Evolutionary conservation across 768 basidiomycete genomes (phyloP).

Genomic region (Saitozyma podzolica): DNA sequence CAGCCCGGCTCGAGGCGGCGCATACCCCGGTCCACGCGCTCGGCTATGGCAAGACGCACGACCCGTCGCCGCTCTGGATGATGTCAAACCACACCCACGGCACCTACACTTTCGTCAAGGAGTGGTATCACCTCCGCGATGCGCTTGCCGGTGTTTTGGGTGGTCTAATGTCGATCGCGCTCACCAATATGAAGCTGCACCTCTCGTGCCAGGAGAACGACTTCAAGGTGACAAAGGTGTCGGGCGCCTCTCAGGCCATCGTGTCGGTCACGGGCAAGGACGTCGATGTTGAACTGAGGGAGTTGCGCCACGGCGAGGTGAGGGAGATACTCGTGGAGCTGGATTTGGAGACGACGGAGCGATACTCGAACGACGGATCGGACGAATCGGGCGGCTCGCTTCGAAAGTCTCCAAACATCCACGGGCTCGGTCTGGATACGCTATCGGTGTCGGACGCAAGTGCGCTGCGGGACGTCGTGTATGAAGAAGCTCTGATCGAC

Average conservation of each 20-base stretch:
- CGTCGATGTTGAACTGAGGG: slow-evolving; percentile 91
- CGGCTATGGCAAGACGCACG: slow-evolving; percentile 94
- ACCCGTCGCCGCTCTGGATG: slow-evolving; percentile 96
- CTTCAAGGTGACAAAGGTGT: slow-evolving; percentile 92
- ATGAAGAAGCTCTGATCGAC: slow-evolving; percentile 92
- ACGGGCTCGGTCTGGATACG: slow-evolving; percentile 29
- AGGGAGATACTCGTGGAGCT: slow-evolving; percentile 97
- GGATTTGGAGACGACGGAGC: slow-evolving; percentile 60
- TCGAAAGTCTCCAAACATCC: slow-evolving; percentile 1
- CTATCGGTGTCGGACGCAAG: slow-evolving; percentile 28
- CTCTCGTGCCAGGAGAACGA: slow-evolving; percentile 87
- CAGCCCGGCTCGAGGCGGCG: slow-evolving; percentile 93
- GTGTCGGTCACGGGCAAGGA: slow-evolving; percentile 88
- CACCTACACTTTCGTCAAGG: slow-evolving; percentile 96
- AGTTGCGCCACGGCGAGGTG: slow-evolving; percentile 91
- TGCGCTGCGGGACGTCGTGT: slow-evolving; percentile 58
- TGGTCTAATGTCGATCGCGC: slow-evolving; percentile 92
- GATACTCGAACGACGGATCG: slow-evolving; percentile 26
- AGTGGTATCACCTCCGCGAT: slow-evolving; percentile 93
- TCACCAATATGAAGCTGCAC: slow-evolving; percentile 91
- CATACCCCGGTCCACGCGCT: slow-evolving; percentile 96
- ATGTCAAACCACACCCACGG: slow-evolving; percentile 98
- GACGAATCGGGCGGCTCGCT: slow-evolving; percentile 13
- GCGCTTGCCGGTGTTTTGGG: slow-evolving; percentile 92
- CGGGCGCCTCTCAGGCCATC: slow-evolving; percentile 82